Percentiles rank a stretch among this genome's conserved stretches.
Evolutionary conservation across 1,284 basidiomycete species (phyloP).

Genomic region (Tilletiaria anomala): DNA sequence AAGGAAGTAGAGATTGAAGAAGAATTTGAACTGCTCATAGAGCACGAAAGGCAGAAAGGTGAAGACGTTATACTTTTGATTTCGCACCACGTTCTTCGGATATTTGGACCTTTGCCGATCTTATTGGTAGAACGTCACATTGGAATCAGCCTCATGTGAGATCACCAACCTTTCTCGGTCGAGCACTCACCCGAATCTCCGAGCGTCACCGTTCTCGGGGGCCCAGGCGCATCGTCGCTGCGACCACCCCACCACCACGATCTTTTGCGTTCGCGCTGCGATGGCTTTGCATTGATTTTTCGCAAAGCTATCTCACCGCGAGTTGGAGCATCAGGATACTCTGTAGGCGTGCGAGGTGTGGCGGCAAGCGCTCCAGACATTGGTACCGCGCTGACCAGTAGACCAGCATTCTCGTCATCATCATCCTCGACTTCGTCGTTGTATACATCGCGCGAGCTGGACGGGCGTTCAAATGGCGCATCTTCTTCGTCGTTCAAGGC

Average conservation of each 20-base stretch:
- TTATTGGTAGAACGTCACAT: background rate
- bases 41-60: constrained; percentile 91
- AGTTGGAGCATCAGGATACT: background rate
- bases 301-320: background rate
- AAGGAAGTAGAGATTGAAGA: constrained; percentile 98
- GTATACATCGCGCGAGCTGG: too few relatives aligned
- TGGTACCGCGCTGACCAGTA: background rate
- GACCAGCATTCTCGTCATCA: background rate
- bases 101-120: constrained; percentile 27
- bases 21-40: constrained; percentile 99
- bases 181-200: constrained; percentile 1
- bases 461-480: too few relatives aligned
- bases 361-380: background rate
- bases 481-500: too few relatives aligned
- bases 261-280: background rate
- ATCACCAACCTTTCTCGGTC: background rate
- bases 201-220: constrained; percentile 1
- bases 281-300: background rate
- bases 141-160: background rate
- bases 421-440: background rate
- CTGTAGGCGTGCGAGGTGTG: background rate
- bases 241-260: background rate
- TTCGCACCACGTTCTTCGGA: constrained; percentile 72
- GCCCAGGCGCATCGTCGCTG: background rate
- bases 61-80: constrained; percentile 92